Conservation (phyloP, 805 yeast species). For the Metschnikowia drakensbergensis region DNA sequence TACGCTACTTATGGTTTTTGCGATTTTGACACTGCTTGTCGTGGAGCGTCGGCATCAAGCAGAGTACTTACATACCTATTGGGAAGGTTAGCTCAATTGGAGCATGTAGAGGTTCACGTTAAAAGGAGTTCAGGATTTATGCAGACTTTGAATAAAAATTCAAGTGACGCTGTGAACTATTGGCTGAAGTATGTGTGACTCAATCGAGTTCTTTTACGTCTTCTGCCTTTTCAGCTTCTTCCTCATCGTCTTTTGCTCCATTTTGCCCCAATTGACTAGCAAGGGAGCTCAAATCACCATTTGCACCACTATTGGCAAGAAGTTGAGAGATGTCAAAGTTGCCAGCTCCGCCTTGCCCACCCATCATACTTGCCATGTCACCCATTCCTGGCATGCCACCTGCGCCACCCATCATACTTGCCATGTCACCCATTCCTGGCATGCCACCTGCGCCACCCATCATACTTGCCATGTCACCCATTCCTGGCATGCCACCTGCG, state of each 20-base stretch:
- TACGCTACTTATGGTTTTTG: background rate
- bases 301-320: constrained; percentile 29
- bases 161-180: background rate
- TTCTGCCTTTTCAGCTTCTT: constrained; percentile 8
- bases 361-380: constrained; percentile 25
- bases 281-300: constrained; percentile 36
- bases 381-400: constrained; percentile 32
- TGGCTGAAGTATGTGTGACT: background rate
- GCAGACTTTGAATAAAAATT: background rate
- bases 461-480: constrained; percentile 31
- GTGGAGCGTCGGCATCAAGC: background rate
- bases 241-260: constrained; percentile 17
- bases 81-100: background rate
- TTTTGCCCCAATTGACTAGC: constrained; percentile 45
- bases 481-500: too few species aligned
- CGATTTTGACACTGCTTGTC: background rate
- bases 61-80: background rate
- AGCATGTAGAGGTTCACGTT: background rate
- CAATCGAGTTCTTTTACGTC: constrained; percentile 9
- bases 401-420: constrained; percentile 28
- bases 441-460: constrained; percentile 23
- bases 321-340: constrained; percentile 13
- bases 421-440: constrained; percentile 18
- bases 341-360: constrained; percentile 27
- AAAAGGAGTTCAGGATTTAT: background rate